Evolutionary conservation across 2,329 filamentous ascomycete species (phyloP).

Genomic region (Sarocladium oryzae): DNA sequence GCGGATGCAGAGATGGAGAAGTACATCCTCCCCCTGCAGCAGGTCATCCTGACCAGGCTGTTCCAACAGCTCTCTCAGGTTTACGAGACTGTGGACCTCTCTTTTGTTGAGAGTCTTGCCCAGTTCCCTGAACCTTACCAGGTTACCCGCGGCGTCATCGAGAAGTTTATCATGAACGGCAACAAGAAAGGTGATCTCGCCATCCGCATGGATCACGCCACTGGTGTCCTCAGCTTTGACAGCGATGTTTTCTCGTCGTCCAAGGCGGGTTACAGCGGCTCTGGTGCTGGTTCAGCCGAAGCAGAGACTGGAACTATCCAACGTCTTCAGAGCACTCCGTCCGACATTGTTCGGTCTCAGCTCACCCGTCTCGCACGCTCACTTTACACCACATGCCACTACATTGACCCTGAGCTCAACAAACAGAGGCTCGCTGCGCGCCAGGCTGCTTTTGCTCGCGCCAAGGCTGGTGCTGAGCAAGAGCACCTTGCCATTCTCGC

Average conservation of each 20-base stretch:
- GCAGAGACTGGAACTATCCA: conserved; percentile 79
- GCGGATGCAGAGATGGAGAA: conserved; percentile 94
- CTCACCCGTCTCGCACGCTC: conserved; percentile 86
- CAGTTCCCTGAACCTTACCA: conserved; percentile 96
- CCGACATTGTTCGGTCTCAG: conserved; percentile 94
- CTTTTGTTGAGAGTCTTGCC: conserved; percentile 88
- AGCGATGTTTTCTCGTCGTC: conserved; percentile 97
- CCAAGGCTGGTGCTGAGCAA: conserved; percentile 81
- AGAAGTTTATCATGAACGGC: conserved; percentile 99
- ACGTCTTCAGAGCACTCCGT: conserved; percentile 92
- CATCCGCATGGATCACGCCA: conserved; percentile 92
- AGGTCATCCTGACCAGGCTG: conserved; percentile 94
- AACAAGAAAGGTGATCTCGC: conserved; percentile 99
- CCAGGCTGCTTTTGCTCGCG: conserved; percentile 71
- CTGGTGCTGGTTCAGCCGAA: conserved; percentile 80
- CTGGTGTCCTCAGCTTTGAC: conserved; percentile 92
- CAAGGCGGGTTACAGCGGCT: conserved; percentile 83
- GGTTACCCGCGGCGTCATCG: conserved; percentile 81
- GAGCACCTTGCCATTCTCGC: conserved; percentile 82
- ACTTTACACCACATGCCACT: conserved; percentile 89
- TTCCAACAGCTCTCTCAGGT: conserved; percentile 99
- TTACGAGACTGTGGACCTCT: conserved; percentile 93
- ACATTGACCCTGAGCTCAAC: conserved; percentile 86
- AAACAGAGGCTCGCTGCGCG: conserved; percentile 74
- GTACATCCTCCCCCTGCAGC: conserved; percentile 91